phyloP scores from a whole-genome alignment of 2,329 filamentous ascomycete species.

The Nannizziopsis arthrosporioides region DNA sequence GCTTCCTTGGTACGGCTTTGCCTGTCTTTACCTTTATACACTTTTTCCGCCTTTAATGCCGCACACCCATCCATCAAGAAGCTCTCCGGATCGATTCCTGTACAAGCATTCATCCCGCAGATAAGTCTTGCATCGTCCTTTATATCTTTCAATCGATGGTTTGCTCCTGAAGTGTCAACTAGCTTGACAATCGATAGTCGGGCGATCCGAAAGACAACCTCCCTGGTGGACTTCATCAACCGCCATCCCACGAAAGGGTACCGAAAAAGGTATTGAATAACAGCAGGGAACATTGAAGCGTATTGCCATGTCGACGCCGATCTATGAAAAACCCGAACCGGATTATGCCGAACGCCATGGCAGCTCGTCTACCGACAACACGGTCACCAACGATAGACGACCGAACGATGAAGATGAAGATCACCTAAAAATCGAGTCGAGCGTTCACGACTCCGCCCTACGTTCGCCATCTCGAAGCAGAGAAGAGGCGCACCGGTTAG shows the following conservation, averaged over 20 bases:
- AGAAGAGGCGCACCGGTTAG: slow-evolving; percentile 49
- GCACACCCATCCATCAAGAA: neutral
- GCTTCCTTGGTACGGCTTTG: neutral
- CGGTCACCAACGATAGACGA: neutral
- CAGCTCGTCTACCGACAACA: slow-evolving; percentile 3
- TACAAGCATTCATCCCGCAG: neutral
- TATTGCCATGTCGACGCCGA: slow-evolving; percentile 21
- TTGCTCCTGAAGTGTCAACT: too few species aligned
- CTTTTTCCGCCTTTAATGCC: neutral
- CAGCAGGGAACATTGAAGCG: too few species aligned
- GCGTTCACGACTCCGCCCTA: neutral
- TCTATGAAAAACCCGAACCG: slow-evolving; percentile 9
- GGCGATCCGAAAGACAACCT: too few species aligned
- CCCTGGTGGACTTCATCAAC: too few species aligned
- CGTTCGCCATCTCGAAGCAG: slow-evolving; percentile 45
- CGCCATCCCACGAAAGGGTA: too few species aligned
- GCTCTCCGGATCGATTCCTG: neutral
- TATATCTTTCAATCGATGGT: too few species aligned
- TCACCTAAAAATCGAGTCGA: slow-evolving; percentile 1
- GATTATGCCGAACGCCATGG: slow-evolving; percentile 4
- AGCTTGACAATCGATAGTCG: too few species aligned
- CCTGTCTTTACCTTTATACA: slow-evolving; percentile 1
- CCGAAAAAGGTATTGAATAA: too few species aligned
- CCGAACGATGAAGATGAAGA: neutral
- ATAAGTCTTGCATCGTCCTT: too few species aligned